A percentile compares a stretch with the other conserved stretches of the same genome.
Conservation (phyloP, 257 asterid species). For the Penstemon barbatus region DNA sequence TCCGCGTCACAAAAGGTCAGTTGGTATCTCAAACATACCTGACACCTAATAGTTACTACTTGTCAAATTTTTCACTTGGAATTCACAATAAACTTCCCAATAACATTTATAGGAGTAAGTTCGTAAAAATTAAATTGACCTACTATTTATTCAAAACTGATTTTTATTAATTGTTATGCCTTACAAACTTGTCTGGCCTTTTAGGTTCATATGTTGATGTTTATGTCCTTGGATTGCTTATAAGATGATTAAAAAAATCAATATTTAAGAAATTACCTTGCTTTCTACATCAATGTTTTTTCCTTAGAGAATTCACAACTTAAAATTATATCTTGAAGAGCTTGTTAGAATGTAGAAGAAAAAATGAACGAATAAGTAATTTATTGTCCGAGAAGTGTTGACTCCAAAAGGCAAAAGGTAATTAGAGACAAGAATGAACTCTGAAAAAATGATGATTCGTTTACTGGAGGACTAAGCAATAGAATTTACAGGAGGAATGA, state of each 20-base stretch:
- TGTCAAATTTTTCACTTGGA: neutral
- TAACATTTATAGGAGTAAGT: neutral
- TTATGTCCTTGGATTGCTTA: neutral
- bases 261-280: too few relatives aligned
- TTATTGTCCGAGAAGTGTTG: neutral
- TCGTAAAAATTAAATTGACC: neutral
- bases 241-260: neutral
- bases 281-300: too few relatives aligned
- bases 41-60: neutral
- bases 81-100: neutral
- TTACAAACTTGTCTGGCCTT: neutral
- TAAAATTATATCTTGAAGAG: neutral
- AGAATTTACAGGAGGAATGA: neutral
- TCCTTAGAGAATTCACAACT: too few relatives aligned
- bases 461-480: neutral
- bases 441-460: constrained; percentile 1
- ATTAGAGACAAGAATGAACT: neutral
- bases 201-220: constrained; percentile 2
- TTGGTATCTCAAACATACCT: constrained; percentile 11
- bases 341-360: neutral
- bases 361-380: neutral
- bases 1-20: constrained; percentile 46
- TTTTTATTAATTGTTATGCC: neutral
- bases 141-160: neutral
- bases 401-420: neutral